A percentile compares a stretch with the other conserved stretches of the same genome.
Evolutionary conservation across 352 stramenopile genomes (phyloP).

Genomic region (Blastocystis sp.): DNA sequence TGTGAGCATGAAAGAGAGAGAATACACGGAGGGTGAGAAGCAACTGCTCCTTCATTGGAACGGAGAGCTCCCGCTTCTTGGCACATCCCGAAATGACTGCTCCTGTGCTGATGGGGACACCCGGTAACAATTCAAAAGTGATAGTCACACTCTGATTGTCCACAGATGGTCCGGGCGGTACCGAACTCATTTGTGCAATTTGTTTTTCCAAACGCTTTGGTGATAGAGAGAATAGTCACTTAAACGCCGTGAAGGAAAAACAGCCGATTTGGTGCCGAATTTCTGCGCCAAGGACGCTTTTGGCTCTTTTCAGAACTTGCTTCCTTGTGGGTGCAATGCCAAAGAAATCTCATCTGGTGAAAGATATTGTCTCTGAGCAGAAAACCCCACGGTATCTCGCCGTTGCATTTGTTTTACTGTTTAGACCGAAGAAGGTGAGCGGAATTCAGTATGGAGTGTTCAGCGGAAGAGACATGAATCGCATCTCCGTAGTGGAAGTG

Average conservation of each 20-base stretch:
- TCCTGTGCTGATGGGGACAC: background rate
- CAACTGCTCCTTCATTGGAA: background rate
- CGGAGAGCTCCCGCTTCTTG: background rate
- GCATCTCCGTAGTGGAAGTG: slow-evolving; percentile 48
- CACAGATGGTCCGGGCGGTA: too few relatives aligned
- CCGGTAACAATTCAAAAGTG: background rate
- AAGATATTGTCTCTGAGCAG: slow-evolving; percentile 43
- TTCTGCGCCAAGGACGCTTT: too few relatives aligned
- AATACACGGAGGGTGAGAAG: background rate
- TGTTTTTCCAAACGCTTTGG: too few relatives aligned
- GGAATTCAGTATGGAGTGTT: slow-evolving; percentile 49
- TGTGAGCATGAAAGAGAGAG: background rate
- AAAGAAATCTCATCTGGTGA: slow-evolving; percentile 39
- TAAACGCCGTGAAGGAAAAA: too few relatives aligned
- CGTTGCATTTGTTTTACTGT: background rate
- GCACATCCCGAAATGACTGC: background rate
- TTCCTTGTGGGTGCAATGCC: background rate
- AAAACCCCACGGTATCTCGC: slow-evolving; percentile 25
- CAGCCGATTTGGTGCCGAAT: too few relatives aligned
- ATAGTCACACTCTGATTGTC: background rate
- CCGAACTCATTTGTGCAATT: too few relatives aligned
- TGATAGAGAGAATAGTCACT: too few relatives aligned
- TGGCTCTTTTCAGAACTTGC: too few relatives aligned
- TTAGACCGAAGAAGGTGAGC: slow-evolving; percentile 37
- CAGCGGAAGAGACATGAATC: slow-evolving; percentile 46